Evolutionary conservation across 345 rosid genomes (phyloP).

Genomic region (Syzygium grande): DNA sequence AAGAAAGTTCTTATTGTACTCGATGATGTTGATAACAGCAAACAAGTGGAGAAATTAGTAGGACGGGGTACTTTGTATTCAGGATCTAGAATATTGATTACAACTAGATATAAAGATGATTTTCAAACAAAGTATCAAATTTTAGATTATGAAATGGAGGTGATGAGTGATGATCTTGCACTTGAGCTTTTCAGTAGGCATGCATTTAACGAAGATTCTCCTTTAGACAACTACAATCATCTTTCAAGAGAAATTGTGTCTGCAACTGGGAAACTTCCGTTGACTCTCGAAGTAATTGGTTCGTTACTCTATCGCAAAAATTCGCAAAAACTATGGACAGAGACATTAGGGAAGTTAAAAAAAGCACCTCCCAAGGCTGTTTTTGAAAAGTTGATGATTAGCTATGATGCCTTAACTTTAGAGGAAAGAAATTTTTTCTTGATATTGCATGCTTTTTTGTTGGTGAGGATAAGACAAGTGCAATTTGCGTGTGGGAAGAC

Average conservation of each 20-base stretch:
- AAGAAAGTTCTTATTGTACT: background rate
- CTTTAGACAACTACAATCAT: background rate
- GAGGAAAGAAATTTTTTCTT: background rate
- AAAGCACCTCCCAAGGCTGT: background rate
- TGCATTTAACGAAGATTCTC: background rate
- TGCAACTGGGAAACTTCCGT: background rate
- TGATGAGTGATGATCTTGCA: background rate
- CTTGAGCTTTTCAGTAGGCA: background rate
- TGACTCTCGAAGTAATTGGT: background rate
- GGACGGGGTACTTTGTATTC: background rate
- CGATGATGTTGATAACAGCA: background rate
- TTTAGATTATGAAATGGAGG: background rate
- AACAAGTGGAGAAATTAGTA: background rate
- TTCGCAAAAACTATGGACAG: background rate
- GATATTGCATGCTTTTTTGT: background rate
- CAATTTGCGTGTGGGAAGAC: too few relatives aligned
- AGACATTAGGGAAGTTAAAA: background rate
- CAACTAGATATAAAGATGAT: background rate
- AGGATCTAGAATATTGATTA: background rate
- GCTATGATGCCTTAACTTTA: background rate
- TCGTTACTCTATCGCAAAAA: background rate
- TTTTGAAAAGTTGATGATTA: background rate
- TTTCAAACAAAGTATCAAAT: background rate
- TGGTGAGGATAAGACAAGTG: too few relatives aligned
- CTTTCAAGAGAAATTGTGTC: background rate